Conservation (phyloP, 164 flowering plant species). For the Piper betle region DNA sequence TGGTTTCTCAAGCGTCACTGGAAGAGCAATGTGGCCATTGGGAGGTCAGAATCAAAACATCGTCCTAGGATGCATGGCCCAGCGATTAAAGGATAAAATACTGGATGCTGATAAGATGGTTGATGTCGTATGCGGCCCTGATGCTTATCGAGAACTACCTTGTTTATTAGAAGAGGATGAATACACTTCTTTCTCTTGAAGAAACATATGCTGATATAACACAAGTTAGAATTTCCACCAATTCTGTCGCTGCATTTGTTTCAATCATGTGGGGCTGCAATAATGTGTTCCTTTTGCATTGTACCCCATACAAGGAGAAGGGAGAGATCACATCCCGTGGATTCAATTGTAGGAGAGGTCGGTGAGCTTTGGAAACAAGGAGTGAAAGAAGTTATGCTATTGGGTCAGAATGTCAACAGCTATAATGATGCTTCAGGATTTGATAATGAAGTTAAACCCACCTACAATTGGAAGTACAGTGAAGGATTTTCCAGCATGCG, state of each 20-base stretch:
- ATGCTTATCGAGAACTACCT: conserved; percentile 93
- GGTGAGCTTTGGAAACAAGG: conserved; percentile 75
- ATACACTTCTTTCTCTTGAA: conserved; percentile 93
- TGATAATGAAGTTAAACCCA: conserved; percentile 50
- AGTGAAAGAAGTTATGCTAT: conserved; percentile 86
- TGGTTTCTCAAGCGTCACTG: conserved; percentile 97
- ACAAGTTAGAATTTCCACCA: conserved; percentile 77
- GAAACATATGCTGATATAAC: conserved; percentile 97
- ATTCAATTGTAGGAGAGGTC: conserved; percentile 85
- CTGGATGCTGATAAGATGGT: conserved; percentile 99
- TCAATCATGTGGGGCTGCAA: conserved; percentile 99
- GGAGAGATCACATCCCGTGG: conserved; percentile 93
- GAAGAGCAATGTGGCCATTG: conserved; percentile 74
- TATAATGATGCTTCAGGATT: conserved; percentile 70
- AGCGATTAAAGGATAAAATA: conserved; percentile 90
- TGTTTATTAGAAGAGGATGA: conserved; percentile 73
- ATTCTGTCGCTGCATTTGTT: conserved; percentile 81
- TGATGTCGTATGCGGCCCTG: conserved; percentile 98
- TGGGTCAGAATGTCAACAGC: conserved; percentile 98
- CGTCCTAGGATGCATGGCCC: conserved; percentile 97
- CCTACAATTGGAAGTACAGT: conserved; percentile 56
- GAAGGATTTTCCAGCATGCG: conserved; percentile 80
- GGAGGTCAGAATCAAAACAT: conserved; percentile 72
- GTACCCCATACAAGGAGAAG: conserved; percentile 94
- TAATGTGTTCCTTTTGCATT: conserved; percentile 96